phyloP scores from a whole-genome alignment of 2,329 filamentous ascomycete species.

The Penicillium brevicompactum region DNA sequence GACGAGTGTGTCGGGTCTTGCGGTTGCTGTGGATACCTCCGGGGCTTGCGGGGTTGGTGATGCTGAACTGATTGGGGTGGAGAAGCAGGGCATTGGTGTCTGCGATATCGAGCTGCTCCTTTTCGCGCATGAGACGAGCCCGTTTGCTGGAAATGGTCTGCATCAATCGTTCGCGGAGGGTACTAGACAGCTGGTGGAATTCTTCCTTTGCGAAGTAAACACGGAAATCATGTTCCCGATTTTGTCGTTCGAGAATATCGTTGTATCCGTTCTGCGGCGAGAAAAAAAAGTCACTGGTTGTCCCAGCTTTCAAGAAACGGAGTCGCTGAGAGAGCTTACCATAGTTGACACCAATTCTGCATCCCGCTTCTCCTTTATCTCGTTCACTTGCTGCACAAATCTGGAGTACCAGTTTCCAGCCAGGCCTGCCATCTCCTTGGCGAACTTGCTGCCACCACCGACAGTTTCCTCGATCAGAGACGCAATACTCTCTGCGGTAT shows the following conservation, averaged over 20 bases:
- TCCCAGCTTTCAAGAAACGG: not conserved
- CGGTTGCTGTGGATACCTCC: slow-evolving; percentile 62
- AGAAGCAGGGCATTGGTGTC: slow-evolving; percentile 67
- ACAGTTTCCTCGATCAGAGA: slow-evolving; percentile 62
- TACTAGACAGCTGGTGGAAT: slow-evolving; percentile 59
- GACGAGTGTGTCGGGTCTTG: slow-evolving; percentile 64
- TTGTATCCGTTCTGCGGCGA: slow-evolving; percentile 57
- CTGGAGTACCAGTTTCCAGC: slow-evolving; percentile 81
- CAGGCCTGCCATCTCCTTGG: slow-evolving; percentile 66
- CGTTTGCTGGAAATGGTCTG: slow-evolving; percentile 60
- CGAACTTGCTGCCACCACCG: slow-evolving; percentile 59
- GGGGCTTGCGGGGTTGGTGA: slow-evolving; percentile 65
- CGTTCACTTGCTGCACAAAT: slow-evolving; percentile 84
- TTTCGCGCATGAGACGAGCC: slow-evolving; percentile 62
- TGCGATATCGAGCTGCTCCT: slow-evolving; percentile 67
- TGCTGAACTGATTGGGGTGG: slow-evolving; percentile 67
- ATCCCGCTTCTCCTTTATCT: slow-evolving; percentile 84
- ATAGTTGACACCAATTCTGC: slow-evolving; percentile 77
- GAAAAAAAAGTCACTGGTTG: slow-evolving; percentile 3
- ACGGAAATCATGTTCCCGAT: slow-evolving; percentile 60
- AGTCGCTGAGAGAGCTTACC: slow-evolving; percentile 56
- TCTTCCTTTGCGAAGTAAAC: slow-evolving; percentile 65
- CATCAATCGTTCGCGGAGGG: slow-evolving; percentile 63
- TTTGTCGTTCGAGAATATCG: slow-evolving; percentile 57
- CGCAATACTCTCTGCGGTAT: slow-evolving; percentile 66